Evolutionary conservation across 805 yeast species (phyloP).

Genomic region (Brettanomyces sp.): DNA sequence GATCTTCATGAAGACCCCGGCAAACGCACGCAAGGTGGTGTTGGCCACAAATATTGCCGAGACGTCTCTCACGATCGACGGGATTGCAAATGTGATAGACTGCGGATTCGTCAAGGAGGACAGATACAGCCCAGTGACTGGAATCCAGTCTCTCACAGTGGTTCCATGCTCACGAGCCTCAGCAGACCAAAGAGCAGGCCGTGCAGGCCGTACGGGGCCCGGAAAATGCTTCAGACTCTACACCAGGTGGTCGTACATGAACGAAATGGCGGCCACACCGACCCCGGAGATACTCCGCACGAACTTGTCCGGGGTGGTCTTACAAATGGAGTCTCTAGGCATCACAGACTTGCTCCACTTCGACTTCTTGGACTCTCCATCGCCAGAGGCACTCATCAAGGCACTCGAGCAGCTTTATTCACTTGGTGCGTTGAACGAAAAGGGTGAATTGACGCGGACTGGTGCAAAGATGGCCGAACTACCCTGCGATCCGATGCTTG

Average conservation of each 20-base stretch:
- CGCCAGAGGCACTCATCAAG: conserved; percentile 57
- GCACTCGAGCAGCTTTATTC: conserved; percentile 79
- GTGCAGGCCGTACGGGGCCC: conserved; percentile 99
- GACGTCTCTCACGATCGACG: conserved; percentile 95
- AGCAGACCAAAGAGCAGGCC: conserved; percentile 98
- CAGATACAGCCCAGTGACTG: conserved; percentile 89
- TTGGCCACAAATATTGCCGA: conserved; percentile 96
- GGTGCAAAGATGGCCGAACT: conserved; percentile 87
- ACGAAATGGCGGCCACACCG: conserved; percentile 71
- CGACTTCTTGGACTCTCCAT: conserved; percentile 89
- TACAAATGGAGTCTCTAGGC: conserved; percentile 74
- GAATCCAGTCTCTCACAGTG: conserved; percentile 89
- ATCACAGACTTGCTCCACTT: conserved; percentile 72
- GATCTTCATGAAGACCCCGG: conserved; percentile 85
- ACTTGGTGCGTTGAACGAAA: conserved; percentile 74
- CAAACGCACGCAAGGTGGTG: conserved; percentile 71
- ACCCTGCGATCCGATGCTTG: conserved; percentile 85
- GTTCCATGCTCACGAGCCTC: conserved; percentile 96
- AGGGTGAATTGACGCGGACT: conserved; percentile 65
- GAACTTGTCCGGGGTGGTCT: conserved; percentile 66
- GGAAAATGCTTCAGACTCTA: conserved; percentile 91
- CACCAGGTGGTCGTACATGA: conserved; percentile 71
- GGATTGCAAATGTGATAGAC: conserved; percentile 93
- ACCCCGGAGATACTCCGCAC: conserved; percentile 89
- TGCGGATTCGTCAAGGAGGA: conserved; percentile 97